Conservation (phyloP, 139 green algal species). For the Raphidocelis subcapitata region DNA sequence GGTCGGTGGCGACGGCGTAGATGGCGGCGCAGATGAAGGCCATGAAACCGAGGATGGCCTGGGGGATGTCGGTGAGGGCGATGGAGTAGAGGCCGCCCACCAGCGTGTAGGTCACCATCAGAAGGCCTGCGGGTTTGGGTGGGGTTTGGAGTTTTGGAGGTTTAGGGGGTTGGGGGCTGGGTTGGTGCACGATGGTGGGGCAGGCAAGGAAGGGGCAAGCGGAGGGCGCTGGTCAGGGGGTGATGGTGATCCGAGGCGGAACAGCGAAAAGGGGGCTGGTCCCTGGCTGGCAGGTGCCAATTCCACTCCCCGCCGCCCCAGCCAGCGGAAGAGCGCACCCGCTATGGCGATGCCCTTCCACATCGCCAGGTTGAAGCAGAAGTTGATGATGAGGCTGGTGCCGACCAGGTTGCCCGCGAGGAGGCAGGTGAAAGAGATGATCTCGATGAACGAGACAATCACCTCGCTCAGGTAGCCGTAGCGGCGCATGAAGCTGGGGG, state of each 20-base stretch:
- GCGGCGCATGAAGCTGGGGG: conserved; percentile 24
- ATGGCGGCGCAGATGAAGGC: conserved; percentile 13
- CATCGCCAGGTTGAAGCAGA: conserved; percentile 30
- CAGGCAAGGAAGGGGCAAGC: too few species aligned
- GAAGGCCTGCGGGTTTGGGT: too few species aligned
- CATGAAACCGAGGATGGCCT: conserved; percentile 15
- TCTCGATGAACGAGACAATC: conserved; percentile 23
- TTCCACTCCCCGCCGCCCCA: too few species aligned
- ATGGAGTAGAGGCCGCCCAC: conserved; percentile 40
- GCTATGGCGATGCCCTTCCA: conserved; percentile 20
- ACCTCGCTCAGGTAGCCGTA: conserved; percentile 37
- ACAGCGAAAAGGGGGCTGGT: too few species aligned
- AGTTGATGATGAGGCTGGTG: conserved; percentile 36
- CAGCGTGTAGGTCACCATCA: conserved; percentile 31
- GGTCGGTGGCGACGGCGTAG: conserved; percentile 17
- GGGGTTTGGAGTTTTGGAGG: too few species aligned
- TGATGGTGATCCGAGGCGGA: too few species aligned
- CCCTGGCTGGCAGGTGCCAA: too few species aligned
- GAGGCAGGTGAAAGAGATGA: conserved; percentile 36
- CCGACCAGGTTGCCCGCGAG: conserved; percentile 47
- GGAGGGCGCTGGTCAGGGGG: too few species aligned
- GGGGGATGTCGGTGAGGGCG: conserved; percentile 31
- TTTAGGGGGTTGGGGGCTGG: too few species aligned
- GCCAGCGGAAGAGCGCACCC: too few species aligned
- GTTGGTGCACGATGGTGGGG: too few species aligned